Percentiles rank a stretch among this genome's conserved stretches.
These are phyloP conservation scores for Penicillium argentinense DNA, from an alignment of 495 filamentous ascomycete genomes.

Conservation along the genomic window DNA sequence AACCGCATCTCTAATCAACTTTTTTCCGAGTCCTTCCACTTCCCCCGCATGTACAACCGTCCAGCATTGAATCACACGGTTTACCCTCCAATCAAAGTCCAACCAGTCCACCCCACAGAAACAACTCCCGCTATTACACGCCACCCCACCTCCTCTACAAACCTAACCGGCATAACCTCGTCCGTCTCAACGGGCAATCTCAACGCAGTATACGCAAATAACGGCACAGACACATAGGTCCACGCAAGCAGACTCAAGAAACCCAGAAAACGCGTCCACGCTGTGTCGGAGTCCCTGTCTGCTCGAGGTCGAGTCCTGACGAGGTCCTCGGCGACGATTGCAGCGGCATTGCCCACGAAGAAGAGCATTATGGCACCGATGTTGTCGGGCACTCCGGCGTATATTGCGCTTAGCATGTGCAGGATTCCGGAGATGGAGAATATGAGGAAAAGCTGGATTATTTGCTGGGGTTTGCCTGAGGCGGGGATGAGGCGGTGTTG, in stretches of 20 bases:
- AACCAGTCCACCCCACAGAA: not conserved
- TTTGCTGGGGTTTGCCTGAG: not conserved
- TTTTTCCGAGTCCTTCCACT: not conserved
- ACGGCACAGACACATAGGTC: not conserved
- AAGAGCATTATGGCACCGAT: not conserved
- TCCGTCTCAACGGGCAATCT: not conserved
- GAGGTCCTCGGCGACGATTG: not conserved
- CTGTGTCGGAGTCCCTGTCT: not conserved
- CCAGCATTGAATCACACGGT: not conserved
- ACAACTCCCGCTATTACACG: not conserved
- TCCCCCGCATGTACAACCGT: not conserved
- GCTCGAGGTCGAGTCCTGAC: not conserved
- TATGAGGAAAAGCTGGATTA: not conserved
- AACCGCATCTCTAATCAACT: not conserved
- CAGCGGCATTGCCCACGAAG: not conserved
- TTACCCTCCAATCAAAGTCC: not conserved
- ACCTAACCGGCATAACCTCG: not conserved
- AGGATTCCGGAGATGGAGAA: not conserved
- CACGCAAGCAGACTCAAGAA: not conserved
- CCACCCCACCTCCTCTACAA: not conserved
- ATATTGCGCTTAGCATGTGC: not conserved
- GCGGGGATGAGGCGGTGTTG: not conserved
- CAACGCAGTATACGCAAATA: not conserved
- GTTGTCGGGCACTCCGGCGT: not conserved
- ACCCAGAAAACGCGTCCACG: not conserved